Base-by-base conservation (phyloP, 805 yeast species). In the Kluyveromyces wickerhamii region DNA sequence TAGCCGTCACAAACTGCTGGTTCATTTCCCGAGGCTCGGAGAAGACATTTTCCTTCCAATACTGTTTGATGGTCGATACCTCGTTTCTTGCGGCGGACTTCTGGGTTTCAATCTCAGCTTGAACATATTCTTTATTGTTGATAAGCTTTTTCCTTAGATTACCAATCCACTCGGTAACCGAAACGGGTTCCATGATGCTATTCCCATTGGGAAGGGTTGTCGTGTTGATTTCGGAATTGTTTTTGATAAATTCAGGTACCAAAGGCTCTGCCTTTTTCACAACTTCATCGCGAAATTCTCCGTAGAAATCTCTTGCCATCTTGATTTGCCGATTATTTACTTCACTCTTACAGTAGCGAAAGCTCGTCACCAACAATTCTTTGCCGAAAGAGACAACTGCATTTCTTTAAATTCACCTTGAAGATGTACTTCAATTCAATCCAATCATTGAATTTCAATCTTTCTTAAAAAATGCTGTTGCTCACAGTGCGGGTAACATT, bases 1-100 rank as follows among this genome's bases (percentile, higher is more conserved):
- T 16, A 6, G 57, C 46, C 3, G 60, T 58, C 5, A 53, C 50
- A 4, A 55, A 16, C 7, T 40, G 27, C 22, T 51, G 46, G 10
- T 41, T 30, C 24, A 38, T 45, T 34, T 57, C 63, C 15, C 31
- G 23, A 7, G 37, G 24, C 31, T 51, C 44, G 23, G 41, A 48
- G n/a, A 54, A 44, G 10, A 55, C 36, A 12, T 48, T 45, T 4
- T 42, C 21, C 9, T 36, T 21, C 23, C 47, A 26, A 29, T 47
- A 51, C 8, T 42, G 37, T 28, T 34, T 31, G 16, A 36, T 32
- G 11, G 44, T 38, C 10, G 36, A 35, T 15, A 36, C 21, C 21
- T 37, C 41, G 25, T 36, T 40, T 13, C 38, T 34, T 27, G 34
- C 36, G 15, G 39, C 40, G 17, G 44, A 42, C 31, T 43, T 45